Conservation (phyloP, 768 basidiomycete species). For the Ephemerocybe angulata region DNA sequence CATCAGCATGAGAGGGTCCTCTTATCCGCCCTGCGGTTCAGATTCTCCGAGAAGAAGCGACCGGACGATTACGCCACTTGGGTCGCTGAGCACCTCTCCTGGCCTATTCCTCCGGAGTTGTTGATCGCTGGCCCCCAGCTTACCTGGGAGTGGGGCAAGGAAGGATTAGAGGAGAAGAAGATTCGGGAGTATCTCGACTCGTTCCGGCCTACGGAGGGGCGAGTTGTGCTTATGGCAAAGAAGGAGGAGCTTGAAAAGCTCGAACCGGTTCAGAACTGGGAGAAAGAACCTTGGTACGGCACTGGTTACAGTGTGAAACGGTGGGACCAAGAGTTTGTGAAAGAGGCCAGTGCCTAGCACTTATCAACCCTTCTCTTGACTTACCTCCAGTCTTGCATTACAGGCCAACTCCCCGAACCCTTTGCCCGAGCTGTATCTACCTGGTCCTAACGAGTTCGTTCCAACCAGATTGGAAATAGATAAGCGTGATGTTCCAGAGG, state of each 20-base stretch:
- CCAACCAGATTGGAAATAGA: constrained; percentile 83
- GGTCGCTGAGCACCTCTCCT: constrained; percentile 69
- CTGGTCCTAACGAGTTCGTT: constrained; percentile 86
- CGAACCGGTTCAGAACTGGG: constrained; percentile 48
- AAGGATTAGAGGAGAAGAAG: constrained; percentile 44
- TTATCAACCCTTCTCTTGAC: constrained; percentile 2
- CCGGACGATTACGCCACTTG: constrained; percentile 78
- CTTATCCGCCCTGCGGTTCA: constrained; percentile 73
- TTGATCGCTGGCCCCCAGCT: constrained; percentile 69
- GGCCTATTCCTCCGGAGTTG: constrained; percentile 78
- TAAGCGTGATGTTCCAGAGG: constrained; percentile 64
- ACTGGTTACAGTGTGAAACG: constrained; percentile 79
- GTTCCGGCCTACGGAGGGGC: constrained; percentile 54
- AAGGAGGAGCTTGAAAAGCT: constrained; percentile 56
- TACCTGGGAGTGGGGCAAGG: constrained; percentile 66
- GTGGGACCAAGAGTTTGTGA: constrained; percentile 60
- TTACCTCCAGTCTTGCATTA: neutral
- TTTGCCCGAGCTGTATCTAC: constrained; percentile 69
- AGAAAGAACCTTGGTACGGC: constrained; percentile 88
- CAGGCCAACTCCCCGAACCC: constrained; percentile 66
- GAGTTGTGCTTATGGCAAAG: constrained; percentile 79
- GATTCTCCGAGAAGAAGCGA: constrained; percentile 79
- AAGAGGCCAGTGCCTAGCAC: constrained; percentile 35
- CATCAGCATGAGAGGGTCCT: constrained; percentile 73
- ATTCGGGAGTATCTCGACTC: constrained; percentile 59